A percentile compares a stretch with the other conserved stretches of the same genome.
Conservation (phyloP, 441 rosid species). For the Erodium trifolium region DNA sequence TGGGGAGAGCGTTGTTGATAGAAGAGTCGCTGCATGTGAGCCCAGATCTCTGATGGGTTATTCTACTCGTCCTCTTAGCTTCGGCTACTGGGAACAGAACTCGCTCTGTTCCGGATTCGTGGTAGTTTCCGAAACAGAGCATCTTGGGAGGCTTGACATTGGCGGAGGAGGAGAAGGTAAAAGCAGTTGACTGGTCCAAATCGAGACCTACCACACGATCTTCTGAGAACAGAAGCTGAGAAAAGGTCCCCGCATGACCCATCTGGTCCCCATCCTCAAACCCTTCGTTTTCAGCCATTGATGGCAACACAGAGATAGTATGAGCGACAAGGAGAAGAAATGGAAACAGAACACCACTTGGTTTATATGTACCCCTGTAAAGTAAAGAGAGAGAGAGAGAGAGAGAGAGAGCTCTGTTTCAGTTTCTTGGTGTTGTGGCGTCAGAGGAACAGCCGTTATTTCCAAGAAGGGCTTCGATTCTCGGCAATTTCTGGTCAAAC, state of each 20-base stretch:
- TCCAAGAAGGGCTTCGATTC: conserved; percentile 24
- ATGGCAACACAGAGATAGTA: not conserved
- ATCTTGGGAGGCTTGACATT: conserved; percentile 37
- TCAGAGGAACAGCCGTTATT: conserved; percentile 5
- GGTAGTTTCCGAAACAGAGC: conserved; percentile 64
- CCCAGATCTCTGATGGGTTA: conserved; percentile 25
- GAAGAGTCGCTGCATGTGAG: conserved; percentile 38
- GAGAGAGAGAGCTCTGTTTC: not conserved
- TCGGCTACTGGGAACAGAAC: conserved; percentile 19
- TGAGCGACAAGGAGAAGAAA: too few species aligned
- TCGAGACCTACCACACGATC: conserved; percentile 25
- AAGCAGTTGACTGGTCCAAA: conserved; percentile 16
- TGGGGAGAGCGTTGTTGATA: conserved; percentile 16
- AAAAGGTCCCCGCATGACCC: conserved; percentile 36
- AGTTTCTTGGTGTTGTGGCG: not conserved
- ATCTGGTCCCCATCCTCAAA: conserved; percentile 29
- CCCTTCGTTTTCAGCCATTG: conserved; percentile 38
- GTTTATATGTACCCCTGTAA: too few species aligned
- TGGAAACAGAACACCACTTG: too few species aligned
- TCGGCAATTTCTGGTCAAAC: conserved; percentile 45
- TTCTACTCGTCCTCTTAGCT: not conserved
- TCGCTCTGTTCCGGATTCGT: conserved; percentile 21
- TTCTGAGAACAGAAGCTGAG: conserved; percentile 50
- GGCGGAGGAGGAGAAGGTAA: conserved; percentile 19
- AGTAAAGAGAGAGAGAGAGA: too few species aligned